Evolutionary conservation across 176 grass and related monocot genomes (phyloP).

Genomic region (Ampelocalamus luodianensis): DNA sequence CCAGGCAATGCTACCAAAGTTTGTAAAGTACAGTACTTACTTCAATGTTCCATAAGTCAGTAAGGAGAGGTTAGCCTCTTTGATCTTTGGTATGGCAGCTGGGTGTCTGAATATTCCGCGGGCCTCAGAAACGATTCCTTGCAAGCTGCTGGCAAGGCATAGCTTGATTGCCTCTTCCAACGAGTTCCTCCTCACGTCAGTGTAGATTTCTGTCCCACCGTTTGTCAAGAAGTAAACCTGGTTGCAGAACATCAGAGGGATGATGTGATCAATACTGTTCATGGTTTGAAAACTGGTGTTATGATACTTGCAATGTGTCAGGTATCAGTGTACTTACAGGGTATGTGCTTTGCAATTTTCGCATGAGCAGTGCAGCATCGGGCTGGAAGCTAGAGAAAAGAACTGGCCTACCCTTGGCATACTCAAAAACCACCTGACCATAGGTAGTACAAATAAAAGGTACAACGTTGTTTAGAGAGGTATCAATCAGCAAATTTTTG

Average conservation of each 20-base stretch:
- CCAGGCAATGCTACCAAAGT: background rate
- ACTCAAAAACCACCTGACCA: slow-evolving; percentile 65
- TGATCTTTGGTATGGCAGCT: slow-evolving; percentile 65
- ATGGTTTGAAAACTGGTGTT: background rate
- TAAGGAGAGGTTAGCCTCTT: slow-evolving; percentile 75
- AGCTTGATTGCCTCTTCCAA: slow-evolving; percentile 83
- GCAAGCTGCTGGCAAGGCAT: slow-evolving; percentile 60
- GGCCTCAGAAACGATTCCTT: slow-evolving; percentile 89
- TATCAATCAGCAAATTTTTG: background rate
- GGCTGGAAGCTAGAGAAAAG: slow-evolving; percentile 96
- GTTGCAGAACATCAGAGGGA: background rate
- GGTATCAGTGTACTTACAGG: slow-evolving; percentile 56
- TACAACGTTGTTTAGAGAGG: background rate
- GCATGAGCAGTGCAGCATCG: slow-evolving; percentile 67
- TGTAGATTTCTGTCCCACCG: slow-evolving; percentile 60
- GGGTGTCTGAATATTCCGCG: slow-evolving; percentile 75
- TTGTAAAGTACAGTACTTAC: slow-evolving; percentile 40
- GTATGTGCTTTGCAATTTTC: slow-evolving; percentile 70
- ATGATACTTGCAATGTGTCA: background rate
- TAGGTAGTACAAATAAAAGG: background rate
- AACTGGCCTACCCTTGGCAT: slow-evolving; percentile 72
- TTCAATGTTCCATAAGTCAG: slow-evolving; percentile 84
- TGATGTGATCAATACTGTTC: background rate
- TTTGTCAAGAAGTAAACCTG: slow-evolving; percentile 96
- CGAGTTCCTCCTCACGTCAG: slow-evolving; percentile 76